Percentiles rank a stretch among this genome's conserved stretches.
Conservation (phyloP, 2,329 filamentous ascomycete species). For the Phyllachora maydis region DNA sequence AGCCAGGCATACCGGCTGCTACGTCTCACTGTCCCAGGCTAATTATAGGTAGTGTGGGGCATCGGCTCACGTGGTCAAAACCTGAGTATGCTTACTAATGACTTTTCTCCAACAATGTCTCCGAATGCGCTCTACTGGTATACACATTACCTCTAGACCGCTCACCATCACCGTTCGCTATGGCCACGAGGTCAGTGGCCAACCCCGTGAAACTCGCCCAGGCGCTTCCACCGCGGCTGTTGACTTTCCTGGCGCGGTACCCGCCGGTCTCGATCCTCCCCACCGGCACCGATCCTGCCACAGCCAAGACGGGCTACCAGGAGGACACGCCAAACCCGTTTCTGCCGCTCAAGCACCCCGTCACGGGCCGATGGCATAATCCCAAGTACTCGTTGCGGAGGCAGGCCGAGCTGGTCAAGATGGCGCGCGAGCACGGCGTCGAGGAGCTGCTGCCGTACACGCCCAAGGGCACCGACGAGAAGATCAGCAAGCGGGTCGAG, state of each 20-base stretch:
- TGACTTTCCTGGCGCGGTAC: slow-evolving; percentile 77
- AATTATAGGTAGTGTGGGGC: too few relatives aligned
- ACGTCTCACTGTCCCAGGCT: too few relatives aligned
- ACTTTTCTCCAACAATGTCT: too few relatives aligned
- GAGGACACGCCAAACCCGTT: slow-evolving; percentile 57
- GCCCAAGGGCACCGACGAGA: slow-evolving; percentile 53
- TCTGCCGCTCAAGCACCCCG: slow-evolving; percentile 53
- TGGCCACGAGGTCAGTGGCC: too few relatives aligned
- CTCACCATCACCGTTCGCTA: too few relatives aligned
- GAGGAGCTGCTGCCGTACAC: slow-evolving; percentile 63
- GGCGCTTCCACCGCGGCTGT: slow-evolving; percentile 55
- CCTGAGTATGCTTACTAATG: too few relatives aligned
- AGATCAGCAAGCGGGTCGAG: slow-evolving; percentile 52
- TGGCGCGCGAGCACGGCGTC: slow-evolving; percentile 60
- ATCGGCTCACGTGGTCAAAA: too few relatives aligned
- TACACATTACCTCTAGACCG: too few relatives aligned
- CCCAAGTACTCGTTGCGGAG: slow-evolving; percentile 66
- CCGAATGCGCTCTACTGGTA: too few relatives aligned
- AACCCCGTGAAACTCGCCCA: slow-evolving; percentile 49
- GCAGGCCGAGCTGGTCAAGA: slow-evolving; percentile 79
- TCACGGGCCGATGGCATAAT: slow-evolving; percentile 66
- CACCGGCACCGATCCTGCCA: slow-evolving; percentile 16
- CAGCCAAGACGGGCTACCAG: slow-evolving; percentile 25
- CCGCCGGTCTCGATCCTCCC: slow-evolving; percentile 47
- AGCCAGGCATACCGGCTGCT: too few relatives aligned